These are phyloP conservation scores for Emmonsiellopsis sp. DNA, from an alignment of 2,329 filamentous ascomycete species.

Conservation along the genomic window DNA sequence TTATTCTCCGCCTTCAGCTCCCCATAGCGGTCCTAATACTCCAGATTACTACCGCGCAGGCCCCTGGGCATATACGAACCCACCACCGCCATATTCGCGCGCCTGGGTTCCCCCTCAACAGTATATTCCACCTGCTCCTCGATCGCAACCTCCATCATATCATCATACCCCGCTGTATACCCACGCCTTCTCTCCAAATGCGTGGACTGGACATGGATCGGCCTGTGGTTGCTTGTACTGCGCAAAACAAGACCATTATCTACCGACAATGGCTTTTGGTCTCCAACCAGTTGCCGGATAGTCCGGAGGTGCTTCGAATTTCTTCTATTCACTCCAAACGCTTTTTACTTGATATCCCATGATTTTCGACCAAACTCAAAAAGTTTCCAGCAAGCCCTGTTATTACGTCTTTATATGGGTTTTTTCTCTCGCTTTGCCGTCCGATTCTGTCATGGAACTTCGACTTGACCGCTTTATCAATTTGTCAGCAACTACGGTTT, in stretches of 20 bases:
- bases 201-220: slow-evolving; percentile 39
- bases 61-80: slow-evolving; percentile 35
- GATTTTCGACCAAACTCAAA: too few species aligned
- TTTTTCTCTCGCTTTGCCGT: too few species aligned
- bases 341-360: too few species aligned
- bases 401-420: too few species aligned
- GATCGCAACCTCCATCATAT: slow-evolving; percentile 38
- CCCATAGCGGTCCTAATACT: slow-evolving; percentile 39
- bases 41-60: slow-evolving; percentile 39
- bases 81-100: slow-evolving; percentile 33
- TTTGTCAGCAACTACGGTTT: slow-evolving; percentile 10
- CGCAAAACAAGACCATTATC: slow-evolving; percentile 42
- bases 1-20: slow-evolving; percentile 43
- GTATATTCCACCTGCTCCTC: slow-evolving; percentile 29
- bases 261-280: slow-evolving; percentile 35
- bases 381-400: too few species aligned
- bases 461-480: background rate
- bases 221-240: slow-evolving; percentile 42
- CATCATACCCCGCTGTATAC: slow-evolving; percentile 41
- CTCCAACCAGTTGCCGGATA: slow-evolving; percentile 40
- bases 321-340: slow-evolving; percentile 11
- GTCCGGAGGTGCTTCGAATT: slow-evolving; percentile 5
- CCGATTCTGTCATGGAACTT: too few species aligned
- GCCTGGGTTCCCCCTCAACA: slow-evolving; percentile 30
- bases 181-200: slow-evolving; percentile 37